A percentile compares a stretch with the other conserved stretches of the same genome.
phyloP scores from a whole-genome alignment of 164 flowering plant species.

The Piper betle region DNA sequence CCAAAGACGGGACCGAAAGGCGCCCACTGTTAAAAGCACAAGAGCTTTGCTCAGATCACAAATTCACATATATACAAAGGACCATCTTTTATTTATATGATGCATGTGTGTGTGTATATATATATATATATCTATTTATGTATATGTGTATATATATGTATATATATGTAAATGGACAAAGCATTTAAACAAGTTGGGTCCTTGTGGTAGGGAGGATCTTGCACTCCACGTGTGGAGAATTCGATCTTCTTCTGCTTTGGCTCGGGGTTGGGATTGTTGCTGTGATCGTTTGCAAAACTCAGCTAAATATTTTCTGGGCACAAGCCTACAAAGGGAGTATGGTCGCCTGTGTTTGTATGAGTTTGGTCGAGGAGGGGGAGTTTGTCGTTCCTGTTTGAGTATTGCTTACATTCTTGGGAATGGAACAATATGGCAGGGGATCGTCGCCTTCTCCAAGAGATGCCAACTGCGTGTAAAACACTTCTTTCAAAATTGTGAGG shows the following conservation, averaged over 20 bases:
- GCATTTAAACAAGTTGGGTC: no score
- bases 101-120: no score
- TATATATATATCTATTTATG: no score
- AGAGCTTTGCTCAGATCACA: no score
- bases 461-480: not conserved
- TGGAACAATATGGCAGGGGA: not conserved
- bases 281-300: not conserved
- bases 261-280: not conserved
- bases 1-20: no score
- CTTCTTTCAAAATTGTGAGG: not conserved
- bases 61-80: no score
- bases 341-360: not conserved
- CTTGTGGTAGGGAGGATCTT: not conserved
- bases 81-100: no score
- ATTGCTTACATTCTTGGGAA: constrained; percentile 2
- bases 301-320: not conserved
- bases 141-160: no score
- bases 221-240: not conserved
- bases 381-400: not conserved
- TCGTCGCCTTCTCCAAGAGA: not conserved
- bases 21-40: no score
- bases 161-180: not conserved
- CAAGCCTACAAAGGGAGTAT: not conserved
- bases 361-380: not conserved
- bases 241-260: not conserved